These are phyloP conservation scores for Camillea tinctor DNA, from an alignment of 2,329 filamentous ascomycete genomes.

Conservation along the genomic window DNA sequence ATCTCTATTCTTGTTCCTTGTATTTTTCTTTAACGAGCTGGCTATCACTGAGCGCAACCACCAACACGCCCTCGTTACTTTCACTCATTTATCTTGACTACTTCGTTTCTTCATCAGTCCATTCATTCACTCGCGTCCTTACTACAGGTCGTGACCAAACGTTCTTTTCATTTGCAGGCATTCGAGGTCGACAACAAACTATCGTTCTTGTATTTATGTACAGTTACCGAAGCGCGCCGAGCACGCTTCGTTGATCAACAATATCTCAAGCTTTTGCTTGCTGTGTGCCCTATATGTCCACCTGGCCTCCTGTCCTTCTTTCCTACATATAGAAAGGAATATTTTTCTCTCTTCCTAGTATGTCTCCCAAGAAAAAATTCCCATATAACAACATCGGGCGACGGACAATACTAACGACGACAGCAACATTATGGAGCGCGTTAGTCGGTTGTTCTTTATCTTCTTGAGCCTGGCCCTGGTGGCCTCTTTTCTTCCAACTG, in stretches of 20 bases:
- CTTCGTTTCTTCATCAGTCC: not conserved
- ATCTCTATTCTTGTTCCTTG: not conserved
- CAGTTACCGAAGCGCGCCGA: not conserved
- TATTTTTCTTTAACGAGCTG: slow-evolving; percentile 2
- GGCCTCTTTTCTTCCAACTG: slow-evolving; percentile 35
- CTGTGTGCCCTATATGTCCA: too few species aligned
- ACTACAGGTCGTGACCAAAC: not conserved
- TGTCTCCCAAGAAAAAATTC: not conserved
- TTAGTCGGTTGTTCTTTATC: slow-evolving; percentile 12
- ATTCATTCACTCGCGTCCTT: not conserved
- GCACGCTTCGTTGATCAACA: not conserved
- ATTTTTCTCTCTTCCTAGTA: not conserved
- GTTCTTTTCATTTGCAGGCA: not conserved
- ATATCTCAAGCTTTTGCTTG: too few species aligned
- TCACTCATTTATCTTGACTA: slow-evolving; percentile 2
- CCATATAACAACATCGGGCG: too few species aligned
- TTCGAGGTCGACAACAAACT: not conserved
- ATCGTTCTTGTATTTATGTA: not conserved
- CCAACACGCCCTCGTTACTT: not conserved
- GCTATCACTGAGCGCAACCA: not conserved
- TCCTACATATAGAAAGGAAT: not conserved
- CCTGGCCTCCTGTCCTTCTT: not conserved
- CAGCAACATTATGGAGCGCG: slow-evolving; percentile 36
- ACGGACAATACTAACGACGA: not conserved
- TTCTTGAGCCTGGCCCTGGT: slow-evolving; percentile 35